phyloP scores from a whole-genome alignment of 257 asterid genomes.

The Voacanga thouarsii region DNA sequence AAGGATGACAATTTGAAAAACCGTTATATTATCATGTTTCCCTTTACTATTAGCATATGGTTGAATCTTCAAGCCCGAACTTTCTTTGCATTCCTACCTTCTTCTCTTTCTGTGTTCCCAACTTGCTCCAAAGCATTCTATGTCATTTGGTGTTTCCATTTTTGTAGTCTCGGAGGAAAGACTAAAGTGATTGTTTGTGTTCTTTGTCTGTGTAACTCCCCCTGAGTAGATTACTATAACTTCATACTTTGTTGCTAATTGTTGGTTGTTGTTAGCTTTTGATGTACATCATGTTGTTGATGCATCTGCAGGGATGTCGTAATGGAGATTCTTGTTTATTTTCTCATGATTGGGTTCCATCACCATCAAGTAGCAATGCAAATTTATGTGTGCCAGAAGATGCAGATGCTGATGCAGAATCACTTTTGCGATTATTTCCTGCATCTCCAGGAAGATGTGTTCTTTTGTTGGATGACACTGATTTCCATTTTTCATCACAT shows the following conservation, averaged over 20 bases:
- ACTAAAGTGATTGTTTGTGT: not conserved
- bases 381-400: conserved; percentile 53
- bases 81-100: not conserved
- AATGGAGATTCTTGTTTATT: conserved; percentile 67
- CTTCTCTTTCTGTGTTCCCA: not conserved
- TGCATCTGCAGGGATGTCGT: conserved; percentile 83
- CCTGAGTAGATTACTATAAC: not conserved
- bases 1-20: not conserved
- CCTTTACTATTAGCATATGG: not conserved
- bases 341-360: conserved; percentile 64
- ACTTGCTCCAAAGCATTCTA: not conserved
- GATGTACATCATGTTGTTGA: conserved; percentile 1
- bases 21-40: not conserved
- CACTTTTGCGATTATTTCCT: conserved; percentile 61
- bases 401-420: conserved; percentile 34
- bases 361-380: conserved; percentile 26
- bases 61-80: not conserved
- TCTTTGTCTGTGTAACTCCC: not conserved
- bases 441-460: conserved; percentile 45
- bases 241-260: not conserved
- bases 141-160: not conserved
- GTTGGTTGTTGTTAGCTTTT: not conserved
- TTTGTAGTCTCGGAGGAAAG: not conserved
- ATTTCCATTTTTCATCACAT: conserved; percentile 60
- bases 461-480: conserved; percentile 62